Conservation (phyloP, 805 yeast species). For the Metschnikowia reukaufii region DNA sequence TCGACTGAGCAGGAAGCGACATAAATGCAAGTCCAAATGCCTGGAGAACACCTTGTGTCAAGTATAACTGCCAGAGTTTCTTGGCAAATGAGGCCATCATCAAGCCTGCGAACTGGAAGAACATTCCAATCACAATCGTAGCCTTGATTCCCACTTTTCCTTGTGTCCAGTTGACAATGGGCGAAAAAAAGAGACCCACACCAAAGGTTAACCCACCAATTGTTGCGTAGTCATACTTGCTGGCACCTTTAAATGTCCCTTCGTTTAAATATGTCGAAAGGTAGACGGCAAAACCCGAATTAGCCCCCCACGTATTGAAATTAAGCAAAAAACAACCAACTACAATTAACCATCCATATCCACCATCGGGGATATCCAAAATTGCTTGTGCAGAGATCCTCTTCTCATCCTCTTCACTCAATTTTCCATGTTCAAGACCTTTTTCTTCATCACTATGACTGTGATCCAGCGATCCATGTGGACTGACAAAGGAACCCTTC, state of each 20-base stretch:
- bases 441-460: background rate
- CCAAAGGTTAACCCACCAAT: conserved; percentile 67
- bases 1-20: conserved; percentile 56
- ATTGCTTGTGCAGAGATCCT: background rate
- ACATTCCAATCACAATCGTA: conserved; percentile 50
- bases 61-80: conserved; percentile 61
- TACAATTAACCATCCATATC: conserved; percentile 67
- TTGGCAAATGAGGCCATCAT: conserved; percentile 61
- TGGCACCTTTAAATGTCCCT: conserved; percentile 51
- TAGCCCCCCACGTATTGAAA: conserved; percentile 73
- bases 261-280: conserved; percentile 55
- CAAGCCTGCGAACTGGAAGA: conserved; percentile 52
- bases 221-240: conserved; percentile 58
- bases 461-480: too few species aligned
- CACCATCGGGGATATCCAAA: conserved; percentile 48
- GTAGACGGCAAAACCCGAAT: conserved; percentile 64
- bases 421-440: conserved; percentile 1
- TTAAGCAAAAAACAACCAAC: conserved; percentile 50
- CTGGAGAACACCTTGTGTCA: conserved; percentile 66
- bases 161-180: conserved; percentile 50
- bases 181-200: conserved; percentile 59
- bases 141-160: conserved; percentile 48
- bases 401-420: background rate
- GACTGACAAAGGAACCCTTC: background rate
- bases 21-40: conserved; percentile 58